These are phyloP conservation scores for Ceratocystis cubensis DNA, from an alignment of 2,329 filamentous ascomycete genomes.

Conservation along the genomic window DNA sequence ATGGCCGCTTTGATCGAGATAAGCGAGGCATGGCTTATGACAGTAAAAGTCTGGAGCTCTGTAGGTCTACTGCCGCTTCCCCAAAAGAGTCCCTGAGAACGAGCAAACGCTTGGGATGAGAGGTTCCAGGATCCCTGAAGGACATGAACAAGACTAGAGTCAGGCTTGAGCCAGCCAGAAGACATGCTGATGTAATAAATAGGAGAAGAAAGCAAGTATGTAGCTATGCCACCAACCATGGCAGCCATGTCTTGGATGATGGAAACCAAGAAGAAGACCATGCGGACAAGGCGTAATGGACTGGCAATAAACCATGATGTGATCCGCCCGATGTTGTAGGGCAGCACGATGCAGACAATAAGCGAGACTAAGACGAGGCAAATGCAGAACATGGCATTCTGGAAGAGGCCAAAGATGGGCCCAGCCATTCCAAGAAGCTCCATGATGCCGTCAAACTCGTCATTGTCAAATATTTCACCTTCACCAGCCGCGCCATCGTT, in stretches of 20 bases:
- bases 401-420: constrained; percentile 74
- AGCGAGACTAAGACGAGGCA: constrained; percentile 82
- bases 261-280: constrained; percentile 63
- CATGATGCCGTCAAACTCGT: constrained; percentile 92
- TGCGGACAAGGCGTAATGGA: constrained; percentile 60
- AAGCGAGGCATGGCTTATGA: constrained; percentile 60
- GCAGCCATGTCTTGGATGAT: constrained; percentile 64
- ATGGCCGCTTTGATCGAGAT: constrained; percentile 41
- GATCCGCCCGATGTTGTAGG: constrained; percentile 82
- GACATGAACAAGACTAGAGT: constrained; percentile 21
- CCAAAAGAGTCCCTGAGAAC: neutral
- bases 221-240: constrained; percentile 44
- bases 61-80: constrained; percentile 23
- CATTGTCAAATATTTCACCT: constrained; percentile 52
- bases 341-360: constrained; percentile 72
- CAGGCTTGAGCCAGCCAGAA: constrained; percentile 21
- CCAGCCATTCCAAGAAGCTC: constrained; percentile 95
- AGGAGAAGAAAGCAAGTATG: constrained; percentile 14
- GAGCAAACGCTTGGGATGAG: constrained; percentile 5
- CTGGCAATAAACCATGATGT: constrained; percentile 68
- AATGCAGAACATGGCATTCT: constrained; percentile 89
- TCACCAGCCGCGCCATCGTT: constrained; percentile 31
- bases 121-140: neutral
- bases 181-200: constrained; percentile 16
- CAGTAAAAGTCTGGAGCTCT: constrained; percentile 65